Base-by-base conservation (phyloP, 768 basidiomycete genomes). In the Suillus variegatus region DNA sequence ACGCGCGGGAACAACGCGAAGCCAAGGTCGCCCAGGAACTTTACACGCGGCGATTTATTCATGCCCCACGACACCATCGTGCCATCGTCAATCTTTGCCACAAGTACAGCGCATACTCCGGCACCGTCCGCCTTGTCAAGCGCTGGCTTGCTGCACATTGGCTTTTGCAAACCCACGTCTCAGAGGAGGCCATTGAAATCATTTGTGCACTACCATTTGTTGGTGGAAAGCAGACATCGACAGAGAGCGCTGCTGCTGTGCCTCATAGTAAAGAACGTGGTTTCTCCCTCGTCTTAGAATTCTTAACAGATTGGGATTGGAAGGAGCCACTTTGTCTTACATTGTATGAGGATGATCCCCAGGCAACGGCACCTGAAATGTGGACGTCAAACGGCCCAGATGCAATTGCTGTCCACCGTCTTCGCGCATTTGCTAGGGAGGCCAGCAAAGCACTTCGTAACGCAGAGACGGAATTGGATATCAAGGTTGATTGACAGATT, bases 121-220 rank as follows among this genome's bases (percentile, higher is more conserved):
- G 91, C 10, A 95, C 96, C 0, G 91, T 93, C 18, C 84, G 97
- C 46, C 83, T 99, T 18, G 85, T 93, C 60, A 97, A 98, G 79
- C 86, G 97, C 51, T 99, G 97, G 97, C 80, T 99, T 62, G 88
- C 92, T 0, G 81, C 91, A 8, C 97, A 99, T 73, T 94, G 92
- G 90, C 83, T 97, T 64, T 84, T 99, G 41, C 82, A 85, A 5
- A 77, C 82, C 0, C 91, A 94, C 69, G 81, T 98, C 62, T 83
- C 84, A 7, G 85, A 88, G 65, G 94, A 98, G 74, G 88, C 86
- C 0, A 85, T 93, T 43, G 97, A 99, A 76, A 80, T 99, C 20
- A 75, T 99, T 49, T 94, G 93, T 75, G 93, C 94, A 0, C 80
- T 81, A 41, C 81, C 92, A 18, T 98, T 96, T 73, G 79, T 95